Base-by-base conservation (phyloP, 257 asterid species). In the Plantago major region DNA sequence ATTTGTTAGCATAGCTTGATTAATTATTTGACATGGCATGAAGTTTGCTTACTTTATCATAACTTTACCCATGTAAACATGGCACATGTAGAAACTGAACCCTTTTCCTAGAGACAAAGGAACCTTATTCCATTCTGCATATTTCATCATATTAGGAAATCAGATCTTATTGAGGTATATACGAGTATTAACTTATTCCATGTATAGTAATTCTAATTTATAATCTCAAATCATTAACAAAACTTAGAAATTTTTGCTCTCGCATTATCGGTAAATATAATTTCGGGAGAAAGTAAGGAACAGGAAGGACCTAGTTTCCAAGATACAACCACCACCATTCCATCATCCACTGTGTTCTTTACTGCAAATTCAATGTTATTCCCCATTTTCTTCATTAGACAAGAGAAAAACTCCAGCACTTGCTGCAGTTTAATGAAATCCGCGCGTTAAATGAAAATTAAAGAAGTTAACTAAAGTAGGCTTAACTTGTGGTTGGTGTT, bases 91-190 rank as follows among this genome's bases (percentile, higher is more conserved):
- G 73, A 89, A 51, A 82, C 89, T 66, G 79, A 84, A 78, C 49
- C 95, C 89, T 57, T 86, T 84, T 22, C 95, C 89, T 38, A 89
- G 67, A 17, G 80, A 79, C 66, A 81, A 33, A 28, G 73, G 83
- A 47, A 60, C 66, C 63, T 77, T 69, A 0, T 45, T 60, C 84
- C 95, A 86, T 71, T 71, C 96, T 86, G 74, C 59, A 71, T 10
- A 43, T 17, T 9, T 22, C 4, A 55, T 11, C 12, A 55, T 3
- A 44, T 1, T 19, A 51, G 3, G 16, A 1, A 22, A 22, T 22
- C 26, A 22, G 26, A 22, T 22, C 26, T 22, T 22, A 22, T n/a
- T n/a, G n/a, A n/a, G n/a, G n/a, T n/a, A n/a, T n/a, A 22, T 22
- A 22, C 26, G 26, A 22, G 26, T 22, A 22, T 22, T 22, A 22